A percentile compares a stretch with the other conserved stretches of the same genome.
phyloP scores from a whole-genome alignment of 2,329 filamentous ascomycete species.

The Xylaria multiplex region DNA sequence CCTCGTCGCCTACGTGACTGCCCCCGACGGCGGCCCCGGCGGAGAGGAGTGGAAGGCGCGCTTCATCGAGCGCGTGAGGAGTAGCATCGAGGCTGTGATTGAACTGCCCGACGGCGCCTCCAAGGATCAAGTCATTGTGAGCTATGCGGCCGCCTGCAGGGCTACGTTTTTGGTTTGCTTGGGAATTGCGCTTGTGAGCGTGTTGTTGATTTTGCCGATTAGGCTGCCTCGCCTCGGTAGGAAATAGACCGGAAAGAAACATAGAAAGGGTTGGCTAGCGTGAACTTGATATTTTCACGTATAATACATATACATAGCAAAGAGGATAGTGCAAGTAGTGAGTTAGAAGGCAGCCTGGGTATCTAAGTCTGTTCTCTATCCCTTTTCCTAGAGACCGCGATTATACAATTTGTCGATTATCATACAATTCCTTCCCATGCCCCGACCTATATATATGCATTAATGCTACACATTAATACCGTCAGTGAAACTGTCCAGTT shows the following conservation, averaged over 20 bases:
- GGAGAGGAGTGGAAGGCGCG: constrained; percentile 64
- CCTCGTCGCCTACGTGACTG: constrained; percentile 63
- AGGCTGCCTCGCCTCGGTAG: constrained; percentile 63
- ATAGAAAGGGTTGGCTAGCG: constrained; percentile 1
- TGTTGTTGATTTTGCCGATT: constrained; percentile 61
- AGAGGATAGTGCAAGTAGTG: constrained; percentile 2
- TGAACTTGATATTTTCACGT: not conserved
- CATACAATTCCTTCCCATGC: constrained; percentile 28
- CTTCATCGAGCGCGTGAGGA: constrained; percentile 62
- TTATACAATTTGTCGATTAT: constrained; percentile 35
- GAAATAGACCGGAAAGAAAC: constrained; percentile 16
- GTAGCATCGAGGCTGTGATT: constrained; percentile 65
- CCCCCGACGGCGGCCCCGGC: constrained; percentile 40
- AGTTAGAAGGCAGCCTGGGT: constrained; percentile 16
- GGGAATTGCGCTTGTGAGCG: constrained; percentile 59
- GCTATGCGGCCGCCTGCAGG: constrained; percentile 63
- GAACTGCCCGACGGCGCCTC: constrained; percentile 54
- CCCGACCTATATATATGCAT: constrained; percentile 12
- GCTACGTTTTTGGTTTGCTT: constrained; percentile 58
- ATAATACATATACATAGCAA: not conserved
- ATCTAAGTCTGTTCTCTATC: constrained; percentile 26
- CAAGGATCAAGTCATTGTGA: constrained; percentile 63
- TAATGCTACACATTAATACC: constrained; percentile 49
- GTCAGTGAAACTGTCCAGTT: constrained; percentile 71
- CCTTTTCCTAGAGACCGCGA: constrained; percentile 17